Evolutionary conservation across 768 basidiomycete species (phyloP).

Genomic region (Hemileccinum rubropunctum): DNA sequence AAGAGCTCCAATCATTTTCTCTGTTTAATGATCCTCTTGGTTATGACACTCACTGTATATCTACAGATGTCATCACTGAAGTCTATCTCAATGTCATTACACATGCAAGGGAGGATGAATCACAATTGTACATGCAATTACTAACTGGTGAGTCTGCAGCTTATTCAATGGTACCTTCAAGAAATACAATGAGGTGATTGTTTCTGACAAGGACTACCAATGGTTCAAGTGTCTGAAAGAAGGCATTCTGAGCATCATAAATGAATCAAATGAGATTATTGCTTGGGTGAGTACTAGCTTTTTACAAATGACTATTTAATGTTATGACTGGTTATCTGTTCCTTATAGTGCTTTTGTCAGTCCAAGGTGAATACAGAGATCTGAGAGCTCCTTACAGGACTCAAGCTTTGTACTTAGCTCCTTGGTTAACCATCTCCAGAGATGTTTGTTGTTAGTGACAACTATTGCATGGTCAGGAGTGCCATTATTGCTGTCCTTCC

Average conservation of each 20-base stretch:
- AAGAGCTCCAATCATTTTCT: too few relatives aligned
- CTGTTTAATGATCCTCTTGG: too few relatives aligned
- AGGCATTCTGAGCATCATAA: too few relatives aligned
- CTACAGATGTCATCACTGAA: not conserved
- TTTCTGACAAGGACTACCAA: too few relatives aligned
- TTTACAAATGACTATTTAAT: not conserved
- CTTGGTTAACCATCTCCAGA: slow-evolving; percentile 7
- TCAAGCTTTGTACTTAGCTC: not conserved
- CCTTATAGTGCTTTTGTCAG: not conserved
- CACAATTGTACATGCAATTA: not conserved
- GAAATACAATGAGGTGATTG: slow-evolving; percentile 8
- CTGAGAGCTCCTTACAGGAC: not conserved
- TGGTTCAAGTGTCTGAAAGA: too few relatives aligned
- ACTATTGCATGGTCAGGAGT: slow-evolving; percentile 18
- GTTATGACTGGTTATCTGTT: not conserved
- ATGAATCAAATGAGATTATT: too few relatives aligned
- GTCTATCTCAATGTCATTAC: not conserved
- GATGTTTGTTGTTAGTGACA: slow-evolving; percentile 16
- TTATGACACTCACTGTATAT: not conserved
- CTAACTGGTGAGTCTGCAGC: not conserved
- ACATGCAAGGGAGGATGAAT: not conserved
- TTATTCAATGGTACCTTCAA: slow-evolving; percentile 20
- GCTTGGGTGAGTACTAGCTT: not conserved
- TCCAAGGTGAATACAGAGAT: too few relatives aligned
- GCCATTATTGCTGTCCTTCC: slow-evolving; percentile 8